Conservation (phyloP, 441 rosid species). For the Croton laevigatus region DNA sequence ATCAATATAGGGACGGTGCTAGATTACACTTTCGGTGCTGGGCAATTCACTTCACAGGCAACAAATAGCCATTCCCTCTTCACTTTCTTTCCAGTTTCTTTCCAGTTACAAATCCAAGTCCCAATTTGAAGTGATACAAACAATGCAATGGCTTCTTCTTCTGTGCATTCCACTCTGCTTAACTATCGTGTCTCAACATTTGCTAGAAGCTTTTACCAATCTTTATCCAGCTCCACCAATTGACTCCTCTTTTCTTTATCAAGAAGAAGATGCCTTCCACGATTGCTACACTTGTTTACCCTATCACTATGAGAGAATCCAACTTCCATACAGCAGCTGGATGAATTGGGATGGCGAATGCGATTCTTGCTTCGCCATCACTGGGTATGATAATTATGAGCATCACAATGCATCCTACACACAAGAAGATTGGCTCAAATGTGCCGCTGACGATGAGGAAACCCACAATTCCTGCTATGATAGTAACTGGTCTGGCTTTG, state of each 20-base stretch:
- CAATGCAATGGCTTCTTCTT: constrained; percentile 9
- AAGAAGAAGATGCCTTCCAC: constrained; percentile 21
- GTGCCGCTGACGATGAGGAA: constrained; percentile 17
- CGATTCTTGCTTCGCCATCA: constrained; percentile 15
- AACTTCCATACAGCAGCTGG: constrained; percentile 8
- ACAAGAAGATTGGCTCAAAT: constrained; percentile 15
- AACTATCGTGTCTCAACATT: neutral
- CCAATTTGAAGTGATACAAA: neutral
- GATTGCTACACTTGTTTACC: neutral
- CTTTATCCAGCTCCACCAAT: neutral
- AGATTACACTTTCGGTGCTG: neutral
- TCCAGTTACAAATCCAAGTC: neutral
- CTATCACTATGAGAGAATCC: constrained; percentile 10
- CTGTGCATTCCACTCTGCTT: constrained; percentile 8
- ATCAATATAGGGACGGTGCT: constrained; percentile 13
- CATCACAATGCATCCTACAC: neutral
- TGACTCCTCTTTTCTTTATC: constrained; percentile 8
- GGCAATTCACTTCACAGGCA: neutral
- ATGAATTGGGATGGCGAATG: constrained; percentile 21
- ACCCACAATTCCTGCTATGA: constrained; percentile 19
- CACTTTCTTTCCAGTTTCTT: neutral
- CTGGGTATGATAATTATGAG: constrained; percentile 4
- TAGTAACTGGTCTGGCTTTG: constrained; percentile 16
- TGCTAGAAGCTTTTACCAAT: constrained; percentile 10
- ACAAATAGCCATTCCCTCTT: neutral